A percentile compares a stretch with the other conserved stretches of the same genome.
phyloP scores from a whole-genome alignment of 139 green algal genomes.

The Mychonastes homosphaera region DNA sequence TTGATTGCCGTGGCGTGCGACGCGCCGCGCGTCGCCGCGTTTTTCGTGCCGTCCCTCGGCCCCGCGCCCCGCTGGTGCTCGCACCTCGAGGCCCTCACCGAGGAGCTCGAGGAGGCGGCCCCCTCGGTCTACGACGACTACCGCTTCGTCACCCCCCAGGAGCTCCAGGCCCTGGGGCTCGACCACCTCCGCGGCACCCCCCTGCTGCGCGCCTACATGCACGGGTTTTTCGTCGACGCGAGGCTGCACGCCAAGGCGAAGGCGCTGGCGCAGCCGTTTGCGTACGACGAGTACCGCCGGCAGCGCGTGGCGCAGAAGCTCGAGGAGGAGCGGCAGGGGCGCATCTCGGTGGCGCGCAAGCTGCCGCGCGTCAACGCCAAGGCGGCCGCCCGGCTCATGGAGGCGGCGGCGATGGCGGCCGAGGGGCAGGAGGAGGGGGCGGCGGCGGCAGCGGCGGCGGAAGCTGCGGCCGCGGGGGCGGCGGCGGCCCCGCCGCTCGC shows the following conservation, averaged over 20 bases:
- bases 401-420: slow-evolving; percentile 20
- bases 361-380: slow-evolving; percentile 75
- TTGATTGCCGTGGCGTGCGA: slow-evolving; percentile 24
- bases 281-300: slow-evolving; percentile 79
- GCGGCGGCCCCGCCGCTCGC: background rate
- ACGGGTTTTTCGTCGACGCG: slow-evolving; percentile 97
- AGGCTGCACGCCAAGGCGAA: slow-evolving; percentile 74
- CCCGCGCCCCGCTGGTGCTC: slow-evolving; percentile 87
- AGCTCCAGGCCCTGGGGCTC: slow-evolving; percentile 73
- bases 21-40: slow-evolving; percentile 26
- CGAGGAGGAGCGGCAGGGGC: slow-evolving; percentile 68
- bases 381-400: slow-evolving; percentile 53
- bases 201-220: slow-evolving; percentile 95
- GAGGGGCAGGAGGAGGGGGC: slow-evolving; percentile 3
- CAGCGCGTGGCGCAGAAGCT: slow-evolving; percentile 73
- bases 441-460: slow-evolving; percentile 10
- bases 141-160: slow-evolving; percentile 74
- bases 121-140: slow-evolving; percentile 92
- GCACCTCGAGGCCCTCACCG: slow-evolving; percentile 92
- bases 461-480: slow-evolving; percentile 4
- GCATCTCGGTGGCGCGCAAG: slow-evolving; percentile 72
- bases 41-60: slow-evolving; percentile 87
- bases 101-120: slow-evolving; percentile 89
- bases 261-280: slow-evolving; percentile 65
- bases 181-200: slow-evolving; percentile 81